phyloP scores from a whole-genome alignment of 805 yeast species.

The Saccharomycopsis malanga region DNA sequence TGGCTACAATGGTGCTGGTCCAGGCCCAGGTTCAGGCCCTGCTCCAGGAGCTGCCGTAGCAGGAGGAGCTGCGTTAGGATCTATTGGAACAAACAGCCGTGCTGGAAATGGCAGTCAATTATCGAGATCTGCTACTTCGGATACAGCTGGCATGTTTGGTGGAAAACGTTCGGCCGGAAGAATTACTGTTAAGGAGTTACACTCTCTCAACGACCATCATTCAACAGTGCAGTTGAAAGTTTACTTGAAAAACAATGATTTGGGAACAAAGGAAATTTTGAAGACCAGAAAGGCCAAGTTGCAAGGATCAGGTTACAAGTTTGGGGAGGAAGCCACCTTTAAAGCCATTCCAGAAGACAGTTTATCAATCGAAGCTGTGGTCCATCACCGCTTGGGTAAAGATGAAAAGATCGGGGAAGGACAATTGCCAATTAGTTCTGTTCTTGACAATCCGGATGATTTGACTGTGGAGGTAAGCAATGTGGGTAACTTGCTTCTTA shows the following conservation, averaged over 20 bases:
- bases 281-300: constrained; percentile 57
- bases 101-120: background rate
- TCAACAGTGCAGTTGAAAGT: constrained; percentile 46
- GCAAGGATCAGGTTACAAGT: constrained; percentile 39
- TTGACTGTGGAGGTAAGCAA: constrained; percentile 24
- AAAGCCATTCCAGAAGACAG: constrained; percentile 56
- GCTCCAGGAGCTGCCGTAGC: background rate
- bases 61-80: no score
- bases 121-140: background rate
- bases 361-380: constrained; percentile 52
- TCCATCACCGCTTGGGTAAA: constrained; percentile 69
- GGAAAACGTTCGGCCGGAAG: constrained; percentile 20
- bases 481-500: constrained; percentile 9
- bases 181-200: constrained; percentile 20
- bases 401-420: constrained; percentile 57
- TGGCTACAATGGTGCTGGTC: constrained; percentile 1
- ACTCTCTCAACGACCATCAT: constrained; percentile 23
- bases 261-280: constrained; percentile 46
- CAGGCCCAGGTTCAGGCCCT: background rate
- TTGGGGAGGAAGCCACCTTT: constrained; percentile 64
- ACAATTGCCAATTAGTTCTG: constrained; percentile 44
- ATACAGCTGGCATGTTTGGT: constrained; percentile 3
- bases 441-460: constrained; percentile 39
- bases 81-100: no score
- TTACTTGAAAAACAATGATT: constrained; percentile 35